Evolutionary conservation across 768 basidiomycete genomes (phyloP), one percentile per base, ranked within the genome.

Genomic region (Amanita exitialis): DNA sequence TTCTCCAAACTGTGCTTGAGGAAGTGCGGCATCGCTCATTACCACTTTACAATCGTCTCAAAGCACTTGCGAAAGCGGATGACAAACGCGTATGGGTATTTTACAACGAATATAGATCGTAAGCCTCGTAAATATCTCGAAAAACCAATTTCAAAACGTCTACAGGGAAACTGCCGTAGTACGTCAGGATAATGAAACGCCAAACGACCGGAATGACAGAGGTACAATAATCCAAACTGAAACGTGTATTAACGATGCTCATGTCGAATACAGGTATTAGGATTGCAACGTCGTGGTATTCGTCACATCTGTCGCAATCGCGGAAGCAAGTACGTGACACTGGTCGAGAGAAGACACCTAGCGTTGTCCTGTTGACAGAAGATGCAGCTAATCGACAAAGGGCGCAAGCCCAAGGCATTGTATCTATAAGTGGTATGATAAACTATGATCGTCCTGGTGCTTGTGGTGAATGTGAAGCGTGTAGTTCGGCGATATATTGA

Each of bases 181-280:
- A 36, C 72, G 87, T 13, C 80, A 86, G 55, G 81, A 86, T 50
- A 81, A 74, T 3, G 90, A 94, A 66, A 81, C 80, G 0, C 90
- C 92, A 0, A 98, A 98, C 58, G 96, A 99, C 62, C 76, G 88
- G 23, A 98, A 98, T 61, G 96, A 98, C 62, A 71, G 96, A 78
- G 86, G 93, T 90, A 53, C 27, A 66, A 61, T n/a, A 23, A 13
- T 6, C 6, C n/a, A 38, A 2, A n/a, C 16, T 12, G 12, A 4
- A 41, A 7, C 9, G 4, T 28, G 28, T 45, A 12, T 23, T 18
- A 6, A 21, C 44, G 23, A 16, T 32, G 6, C 35, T 35, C 34
- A 54, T 30, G 2, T 49, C 30, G 23, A 38, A 27, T 28, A 13
- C 8, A 93, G 94, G 90, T 5, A 99, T 99, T 53, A 80, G 96